phyloP scores from a whole-genome alignment of 2,329 filamentous ascomycete species.

The Cordyceps cicadae region DNA sequence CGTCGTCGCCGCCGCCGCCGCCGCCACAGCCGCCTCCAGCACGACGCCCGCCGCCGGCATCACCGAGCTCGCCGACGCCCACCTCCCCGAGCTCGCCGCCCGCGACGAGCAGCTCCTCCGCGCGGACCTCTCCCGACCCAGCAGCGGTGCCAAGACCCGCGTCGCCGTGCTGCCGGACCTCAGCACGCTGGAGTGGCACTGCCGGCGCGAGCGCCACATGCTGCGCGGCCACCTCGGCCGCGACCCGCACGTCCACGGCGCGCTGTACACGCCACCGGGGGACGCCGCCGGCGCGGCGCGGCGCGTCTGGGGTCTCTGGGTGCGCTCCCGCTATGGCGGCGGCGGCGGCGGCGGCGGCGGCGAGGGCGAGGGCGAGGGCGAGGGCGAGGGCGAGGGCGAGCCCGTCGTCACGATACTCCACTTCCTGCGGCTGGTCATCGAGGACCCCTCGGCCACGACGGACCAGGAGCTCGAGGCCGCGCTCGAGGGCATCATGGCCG shows the following conservation, averaged over 20 bases:
- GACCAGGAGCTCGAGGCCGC: conserved; percentile 39
- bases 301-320: conserved; percentile 69
- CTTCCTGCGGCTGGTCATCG: conserved; percentile 60
- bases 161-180: conserved; percentile 26
- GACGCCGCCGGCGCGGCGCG: conserved; percentile 33
- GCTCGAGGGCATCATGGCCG: conserved; percentile 54
- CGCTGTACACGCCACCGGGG: conserved; percentile 45
- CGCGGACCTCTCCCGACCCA: conserved; percentile 34
- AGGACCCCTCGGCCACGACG: conserved; percentile 38
- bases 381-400: conserved; percentile 29
- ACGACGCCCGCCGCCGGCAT: conserved; percentile 26
- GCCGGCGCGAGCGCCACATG: conserved; percentile 71
- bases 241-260: conserved; percentile 58
- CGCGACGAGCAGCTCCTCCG: conserved; percentile 57
- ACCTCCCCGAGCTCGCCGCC: conserved; percentile 53
- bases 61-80: conserved; percentile 42
- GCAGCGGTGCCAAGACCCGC: conserved; percentile 21
- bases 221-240: conserved; percentile 51
- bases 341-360: conserved; percentile 39
- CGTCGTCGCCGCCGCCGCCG: conserved; percentile 20
- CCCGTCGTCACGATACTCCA: conserved; percentile 59
- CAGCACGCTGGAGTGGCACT: conserved; percentile 49
- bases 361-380: too few species aligned
- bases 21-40: too few species aligned
- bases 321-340: conserved; percentile 54